A percentile compares a stretch with the other conserved stretches of the same genome.
phyloP scores from a whole-genome alignment of 192 early-diverging fungal genomes.

The Spizellomyces sp. region DNA sequence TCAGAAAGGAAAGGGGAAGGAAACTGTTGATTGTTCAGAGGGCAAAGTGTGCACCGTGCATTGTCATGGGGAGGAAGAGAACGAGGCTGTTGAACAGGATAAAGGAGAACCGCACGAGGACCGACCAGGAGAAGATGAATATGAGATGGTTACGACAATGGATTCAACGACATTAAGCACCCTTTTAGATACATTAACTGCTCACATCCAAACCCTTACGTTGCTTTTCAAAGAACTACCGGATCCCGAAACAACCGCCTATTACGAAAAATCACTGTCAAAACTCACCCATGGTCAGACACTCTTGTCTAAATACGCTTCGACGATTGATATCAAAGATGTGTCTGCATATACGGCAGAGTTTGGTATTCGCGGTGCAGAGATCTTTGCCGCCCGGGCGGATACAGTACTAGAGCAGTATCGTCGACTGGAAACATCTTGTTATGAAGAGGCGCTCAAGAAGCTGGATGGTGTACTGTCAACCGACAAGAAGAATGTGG shows the following conservation, averaged over 20 bases:
- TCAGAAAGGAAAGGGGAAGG: slow-evolving; percentile 5
- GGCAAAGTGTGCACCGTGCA: not conserved
- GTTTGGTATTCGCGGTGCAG: slow-evolving; percentile 32
- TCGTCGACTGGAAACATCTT: slow-evolving; percentile 12
- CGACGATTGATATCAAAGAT: not conserved
- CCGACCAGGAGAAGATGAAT: slow-evolving; percentile 12
- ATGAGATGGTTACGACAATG: not conserved
- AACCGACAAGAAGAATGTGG: slow-evolving; percentile 29
- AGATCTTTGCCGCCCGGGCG: slow-evolving; percentile 29
- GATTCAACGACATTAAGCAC: slow-evolving; percentile 22
- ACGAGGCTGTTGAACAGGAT: slow-evolving; percentile 3
- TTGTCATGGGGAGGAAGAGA: slow-evolving; percentile 5
- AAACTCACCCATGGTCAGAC: slow-evolving; percentile 11
- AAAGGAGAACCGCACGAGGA: slow-evolving; percentile 7
- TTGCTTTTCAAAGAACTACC: slow-evolving; percentile 22
- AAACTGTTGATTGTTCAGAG: slow-evolving; percentile 3
- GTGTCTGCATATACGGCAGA: slow-evolving; percentile 1
- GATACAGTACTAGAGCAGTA: slow-evolving; percentile 20
- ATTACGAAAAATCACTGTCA: slow-evolving; percentile 23
- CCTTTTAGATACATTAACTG: slow-evolving; percentile 47
- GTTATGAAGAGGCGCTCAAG: slow-evolving; percentile 29
- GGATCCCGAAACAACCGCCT: slow-evolving; percentile 18
- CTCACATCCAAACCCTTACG: slow-evolving; percentile 37
- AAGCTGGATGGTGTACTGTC: slow-evolving; percentile 26
- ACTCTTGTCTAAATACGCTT: slow-evolving; percentile 7